Evolutionary conservation across 257 asterid species (phyloP).

Genomic region (Penstemon davidsonii): DNA sequence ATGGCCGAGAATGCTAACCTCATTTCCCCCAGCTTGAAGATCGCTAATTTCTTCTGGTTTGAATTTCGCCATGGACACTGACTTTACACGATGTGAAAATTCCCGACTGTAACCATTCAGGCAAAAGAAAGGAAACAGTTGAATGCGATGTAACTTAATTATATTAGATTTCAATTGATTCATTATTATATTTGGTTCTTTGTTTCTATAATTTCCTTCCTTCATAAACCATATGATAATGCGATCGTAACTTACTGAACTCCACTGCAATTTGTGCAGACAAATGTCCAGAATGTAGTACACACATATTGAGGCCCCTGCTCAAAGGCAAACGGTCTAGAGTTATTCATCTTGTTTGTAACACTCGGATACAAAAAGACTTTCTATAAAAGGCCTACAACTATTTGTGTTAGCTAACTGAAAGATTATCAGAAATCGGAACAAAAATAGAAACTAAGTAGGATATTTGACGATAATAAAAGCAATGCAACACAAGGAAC

Average conservation of each 20-base stretch:
- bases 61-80: constrained; percentile 88
- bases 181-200: background rate
- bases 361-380: too few species aligned
- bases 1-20: constrained; percentile 41
- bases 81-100: constrained; percentile 85
- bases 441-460: background rate
- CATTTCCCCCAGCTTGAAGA: constrained; percentile 90
- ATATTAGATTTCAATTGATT: background rate
- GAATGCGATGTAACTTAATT: background rate
- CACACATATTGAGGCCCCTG: constrained; percentile 98
- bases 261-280: constrained; percentile 90
- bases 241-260: constrained; percentile 74
- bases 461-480: background rate
- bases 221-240: background rate
- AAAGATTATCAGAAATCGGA: too few species aligned
- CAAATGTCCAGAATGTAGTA: constrained; percentile 87
- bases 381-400: too few species aligned
- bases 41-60: constrained; percentile 66
- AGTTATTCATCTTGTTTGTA: background rate
- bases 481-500: background rate
- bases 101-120: constrained; percentile 61
- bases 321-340: constrained; percentile 8
- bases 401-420: too few species aligned
- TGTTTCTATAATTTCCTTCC: background rate
- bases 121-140: constrained; percentile 14